These are phyloP conservation scores for Kodamaea kakaduensis DNA, from an alignment of 805 yeast species.

Conservation along the genomic window DNA sequence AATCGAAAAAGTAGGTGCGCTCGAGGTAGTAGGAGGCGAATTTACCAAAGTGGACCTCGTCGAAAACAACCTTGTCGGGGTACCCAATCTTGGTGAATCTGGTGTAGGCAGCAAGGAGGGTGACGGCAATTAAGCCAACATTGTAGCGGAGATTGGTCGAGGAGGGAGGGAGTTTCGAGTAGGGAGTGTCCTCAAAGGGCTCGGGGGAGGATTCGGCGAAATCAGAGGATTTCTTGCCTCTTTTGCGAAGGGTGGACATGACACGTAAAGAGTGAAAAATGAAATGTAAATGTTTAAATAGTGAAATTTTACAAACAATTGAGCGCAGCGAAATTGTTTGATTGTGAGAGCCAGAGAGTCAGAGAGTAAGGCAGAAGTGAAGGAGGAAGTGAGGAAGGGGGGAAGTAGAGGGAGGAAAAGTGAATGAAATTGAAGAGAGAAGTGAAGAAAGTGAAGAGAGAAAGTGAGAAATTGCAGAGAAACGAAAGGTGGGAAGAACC, in stretches of 20 bases:
- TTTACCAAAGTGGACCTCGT: slow-evolving; percentile 85
- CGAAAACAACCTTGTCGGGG: slow-evolving; percentile 78
- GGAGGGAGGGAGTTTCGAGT: too few species aligned
- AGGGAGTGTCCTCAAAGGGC: neutral
- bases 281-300: neutral
- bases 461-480: too few species aligned
- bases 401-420: too few species aligned
- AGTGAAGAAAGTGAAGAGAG: too few species aligned
- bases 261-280: slow-evolving; percentile 1
- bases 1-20: slow-evolving; percentile 89
- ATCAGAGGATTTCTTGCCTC: slow-evolving; percentile 23
- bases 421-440: too few species aligned
- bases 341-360: too few species aligned
- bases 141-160: neutral
- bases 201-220: slow-evolving; percentile 1
- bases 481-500: too few species aligned
- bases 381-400: too few species aligned
- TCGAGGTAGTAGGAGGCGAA: slow-evolving; percentile 83
- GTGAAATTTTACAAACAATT: too few species aligned
- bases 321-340: too few species aligned
- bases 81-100: slow-evolving; percentile 59
- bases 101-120: slow-evolving; percentile 43
- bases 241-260: slow-evolving; percentile 7
- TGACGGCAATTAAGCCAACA: slow-evolving; percentile 33
- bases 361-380: too few species aligned